phyloP scores from a whole-genome alignment of 495 filamentous ascomycete genomes.

The Xylaria castorea region DNA sequence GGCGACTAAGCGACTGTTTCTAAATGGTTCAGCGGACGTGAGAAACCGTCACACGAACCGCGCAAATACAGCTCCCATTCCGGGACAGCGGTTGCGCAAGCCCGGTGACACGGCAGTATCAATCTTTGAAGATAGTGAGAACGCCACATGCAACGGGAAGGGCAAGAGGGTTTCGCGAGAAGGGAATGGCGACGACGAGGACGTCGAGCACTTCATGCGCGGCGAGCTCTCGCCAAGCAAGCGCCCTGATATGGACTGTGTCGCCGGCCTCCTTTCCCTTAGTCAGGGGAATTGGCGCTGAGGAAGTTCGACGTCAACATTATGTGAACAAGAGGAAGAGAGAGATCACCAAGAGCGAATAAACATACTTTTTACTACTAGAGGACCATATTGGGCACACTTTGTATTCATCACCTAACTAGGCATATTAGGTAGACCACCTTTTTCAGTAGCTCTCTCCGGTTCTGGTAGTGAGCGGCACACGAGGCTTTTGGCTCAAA shows the following conservation, averaged over 20 bases:
- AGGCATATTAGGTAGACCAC: not conserved
- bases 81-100: conserved; percentile 23
- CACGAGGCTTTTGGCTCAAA: not conserved
- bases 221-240: conserved; percentile 64
- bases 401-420: conserved; percentile 17
- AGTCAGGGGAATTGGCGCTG: conserved; percentile 64
- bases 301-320: conserved; percentile 18
- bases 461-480: not conserved
- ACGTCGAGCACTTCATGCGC: conserved; percentile 74
- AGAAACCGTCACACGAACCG: conserved; percentile 30
- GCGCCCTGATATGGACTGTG: conserved; percentile 74
- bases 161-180: not conserved
- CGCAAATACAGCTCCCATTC: conserved; percentile 43
- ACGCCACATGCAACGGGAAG: not conserved
- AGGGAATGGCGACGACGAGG: conserved; percentile 44
- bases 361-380: not conserved
- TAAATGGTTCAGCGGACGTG: conserved; percentile 30
- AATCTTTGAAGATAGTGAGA: conserved; percentile 51
- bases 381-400: not conserved
- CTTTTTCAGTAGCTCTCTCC: not conserved
- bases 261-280: conserved; percentile 77
- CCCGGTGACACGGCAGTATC: conserved; percentile 32
- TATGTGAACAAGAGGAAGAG: not conserved
- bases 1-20: conserved; percentile 29
- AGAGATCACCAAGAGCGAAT: not conserved